A percentile compares a stretch with the other conserved stretches of the same genome.
Conservation (phyloP, 129 eudicot genomes). For the Flaveria bidentis region DNA sequence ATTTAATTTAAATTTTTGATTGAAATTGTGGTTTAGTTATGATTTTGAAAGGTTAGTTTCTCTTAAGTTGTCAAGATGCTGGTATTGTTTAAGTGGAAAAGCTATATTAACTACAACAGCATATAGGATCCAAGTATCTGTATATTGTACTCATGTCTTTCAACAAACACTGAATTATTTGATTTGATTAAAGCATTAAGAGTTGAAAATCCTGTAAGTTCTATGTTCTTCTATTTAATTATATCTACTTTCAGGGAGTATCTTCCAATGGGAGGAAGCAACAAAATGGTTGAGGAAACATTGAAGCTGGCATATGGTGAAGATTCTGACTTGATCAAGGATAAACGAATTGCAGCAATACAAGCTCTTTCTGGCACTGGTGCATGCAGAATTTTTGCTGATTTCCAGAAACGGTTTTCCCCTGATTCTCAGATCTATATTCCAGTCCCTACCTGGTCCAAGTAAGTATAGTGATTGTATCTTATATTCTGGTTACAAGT, state of each 20-base stretch:
- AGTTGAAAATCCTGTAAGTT: not conserved
- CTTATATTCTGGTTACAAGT: not conserved
- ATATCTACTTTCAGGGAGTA: conserved; percentile 64
- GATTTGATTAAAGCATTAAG: not conserved
- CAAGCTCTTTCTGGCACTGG: conserved; percentile 98
- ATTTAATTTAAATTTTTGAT: conserved; percentile 2
- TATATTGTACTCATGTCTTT: not conserved
- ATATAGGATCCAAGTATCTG: not conserved
- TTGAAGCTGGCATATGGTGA: conserved; percentile 90
- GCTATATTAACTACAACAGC: not conserved
- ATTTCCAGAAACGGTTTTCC: conserved; percentile 84
- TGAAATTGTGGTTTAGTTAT: conserved; percentile 6
- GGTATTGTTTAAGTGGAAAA: conserved; percentile 2
- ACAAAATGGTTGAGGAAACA: conserved; percentile 76
- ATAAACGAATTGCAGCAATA: conserved; percentile 81
- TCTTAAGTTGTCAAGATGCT: conserved; percentile 6
- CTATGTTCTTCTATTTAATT: conserved; percentile 15
- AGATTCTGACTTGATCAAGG: conserved; percentile 83
- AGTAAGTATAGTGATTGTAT: conserved; percentile 48
- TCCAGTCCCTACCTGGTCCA: conserved; percentile 96
- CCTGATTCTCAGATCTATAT: conserved; percentile 92
- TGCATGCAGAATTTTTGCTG: conserved; percentile 95
- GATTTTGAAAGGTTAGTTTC: not conserved
- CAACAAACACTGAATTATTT: not conserved
- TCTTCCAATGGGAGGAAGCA: conserved; percentile 99